A percentile compares a stretch with the other conserved stretches of the same genome.
Evolutionary conservation across 257 asterid species (phyloP).

Genomic region (Oldenlandia corymbosa): DNA sequence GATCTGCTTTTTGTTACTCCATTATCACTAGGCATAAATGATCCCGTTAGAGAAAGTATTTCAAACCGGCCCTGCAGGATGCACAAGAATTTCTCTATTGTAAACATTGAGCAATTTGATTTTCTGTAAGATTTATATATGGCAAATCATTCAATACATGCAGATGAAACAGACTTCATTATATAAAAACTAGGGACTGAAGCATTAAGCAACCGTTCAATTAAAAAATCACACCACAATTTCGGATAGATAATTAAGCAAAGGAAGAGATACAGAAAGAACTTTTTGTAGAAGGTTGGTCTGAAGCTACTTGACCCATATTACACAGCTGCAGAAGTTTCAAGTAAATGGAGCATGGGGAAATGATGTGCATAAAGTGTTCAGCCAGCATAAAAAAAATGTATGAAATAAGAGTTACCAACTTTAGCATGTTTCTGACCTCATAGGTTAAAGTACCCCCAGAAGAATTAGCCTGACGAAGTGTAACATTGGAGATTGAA

Average conservation of each 20-base stretch:
- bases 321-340: background rate
- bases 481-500: conserved; percentile 74
- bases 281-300: background rate
- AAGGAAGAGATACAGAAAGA: background rate
- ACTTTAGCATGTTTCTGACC: conserved; percentile 29
- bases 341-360: too few relatives aligned
- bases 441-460: conserved; percentile 95
- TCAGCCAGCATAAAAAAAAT: background rate
- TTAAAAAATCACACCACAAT: background rate
- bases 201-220: background rate
- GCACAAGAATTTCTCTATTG: background rate
- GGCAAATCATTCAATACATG: too few relatives aligned
- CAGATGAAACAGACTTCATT: background rate
- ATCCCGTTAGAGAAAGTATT: conserved; percentile 76
- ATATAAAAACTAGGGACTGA: background rate
- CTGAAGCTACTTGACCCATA: background rate
- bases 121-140: background rate
- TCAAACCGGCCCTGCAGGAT: conserved; percentile 74
- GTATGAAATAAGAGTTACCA: background rate
- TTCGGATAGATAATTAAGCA: background rate
- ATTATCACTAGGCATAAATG: conserved; percentile 69
- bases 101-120: background rate
- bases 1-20: conserved; percentile 79
- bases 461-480: conserved; percentile 79
- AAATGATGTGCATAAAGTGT: background rate